phyloP scores from a whole-genome alignment of 2,329 filamentous ascomycete genomes.

The Cladophialophora carrionii region DNA sequence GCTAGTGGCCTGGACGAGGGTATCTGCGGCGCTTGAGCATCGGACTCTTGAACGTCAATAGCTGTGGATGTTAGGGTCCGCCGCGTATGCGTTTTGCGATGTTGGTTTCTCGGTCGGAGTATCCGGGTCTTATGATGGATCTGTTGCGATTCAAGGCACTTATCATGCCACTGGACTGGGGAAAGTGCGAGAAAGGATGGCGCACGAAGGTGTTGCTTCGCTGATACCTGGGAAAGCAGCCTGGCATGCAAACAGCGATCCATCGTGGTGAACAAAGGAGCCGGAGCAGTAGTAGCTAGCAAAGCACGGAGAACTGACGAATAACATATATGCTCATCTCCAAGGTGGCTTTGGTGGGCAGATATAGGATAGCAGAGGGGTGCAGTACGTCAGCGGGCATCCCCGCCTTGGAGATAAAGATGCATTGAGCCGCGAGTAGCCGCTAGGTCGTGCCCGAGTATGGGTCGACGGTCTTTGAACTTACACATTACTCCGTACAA shows the following conservation, averaged over 20 bases:
- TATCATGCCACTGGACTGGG: slow-evolving; percentile 1
- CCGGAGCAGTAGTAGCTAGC: not conserved
- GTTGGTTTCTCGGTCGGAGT: slow-evolving; percentile 15
- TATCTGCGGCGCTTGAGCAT: slow-evolving; percentile 12
- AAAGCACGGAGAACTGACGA: not conserved
- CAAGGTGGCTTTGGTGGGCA: not conserved
- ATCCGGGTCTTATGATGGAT: not conserved
- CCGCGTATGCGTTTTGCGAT: slow-evolving; percentile 31
- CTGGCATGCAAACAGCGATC: slow-evolving; percentile 13
- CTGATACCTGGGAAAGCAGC: slow-evolving; percentile 4
- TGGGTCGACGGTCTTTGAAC: not conserved
- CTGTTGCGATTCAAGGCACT: not conserved
- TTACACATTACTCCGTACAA: not conserved
- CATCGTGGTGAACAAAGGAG: slow-evolving; percentile 17
- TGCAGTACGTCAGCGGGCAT: slow-evolving; percentile 21
- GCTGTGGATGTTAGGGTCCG: slow-evolving; percentile 34
- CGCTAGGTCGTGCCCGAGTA: not conserved
- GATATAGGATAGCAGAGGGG: slow-evolving; percentile 1
- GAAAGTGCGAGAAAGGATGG: slow-evolving; percentile 1
- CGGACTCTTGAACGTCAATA: slow-evolving; percentile 6
- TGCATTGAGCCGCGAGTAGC: slow-evolving; percentile 11
- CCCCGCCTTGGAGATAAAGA: slow-evolving; percentile 20
- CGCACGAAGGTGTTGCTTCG: slow-evolving; percentile 13
- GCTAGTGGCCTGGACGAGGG: slow-evolving; percentile 32
- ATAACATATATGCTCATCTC: slow-evolving; percentile 12